Percentiles rank a stretch among this genome's conserved stretches.
Evolutionary conservation across 208 protist species (phyloP).

Genomic region (Acanthamoeba healyi): DNA sequence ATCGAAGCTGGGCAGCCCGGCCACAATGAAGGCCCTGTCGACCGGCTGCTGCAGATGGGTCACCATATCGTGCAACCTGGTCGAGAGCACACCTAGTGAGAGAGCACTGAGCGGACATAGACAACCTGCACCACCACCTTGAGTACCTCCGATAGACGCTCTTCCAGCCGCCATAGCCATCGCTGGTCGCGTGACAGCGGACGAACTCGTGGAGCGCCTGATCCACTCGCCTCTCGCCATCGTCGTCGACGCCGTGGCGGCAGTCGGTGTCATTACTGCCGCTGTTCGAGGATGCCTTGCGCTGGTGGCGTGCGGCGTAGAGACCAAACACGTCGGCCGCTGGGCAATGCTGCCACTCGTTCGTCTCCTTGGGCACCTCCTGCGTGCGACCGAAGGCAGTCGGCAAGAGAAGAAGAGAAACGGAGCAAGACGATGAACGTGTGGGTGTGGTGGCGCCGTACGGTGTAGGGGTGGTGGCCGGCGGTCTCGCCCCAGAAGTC

Average conservation of each 20-base stretch:
- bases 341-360: background rate
- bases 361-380: background rate
- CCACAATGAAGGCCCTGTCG: background rate
- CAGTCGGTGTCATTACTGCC: too few species aligned
- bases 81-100: too few species aligned
- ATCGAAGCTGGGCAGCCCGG: background rate
- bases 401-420: background rate
- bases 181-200: background rate
- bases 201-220: background rate
- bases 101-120: too few species aligned
- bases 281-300: background rate
- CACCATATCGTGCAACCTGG: background rate
- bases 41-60: background rate
- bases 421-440: background rate
- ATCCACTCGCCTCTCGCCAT: background rate
- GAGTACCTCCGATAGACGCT: too few species aligned
- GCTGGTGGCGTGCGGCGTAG: background rate
- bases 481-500: slow-evolving; percentile 16
- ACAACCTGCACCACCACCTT: too few species aligned
- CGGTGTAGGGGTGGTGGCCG: background rate
- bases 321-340: background rate
- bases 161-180: slow-evolving; percentile 12
- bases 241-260: background rate
- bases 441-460: too few species aligned
- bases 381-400: too few species aligned